phyloP scores from a whole-genome alignment of 805 yeast genomes.

The Suhomyces xylopsoci region DNA sequence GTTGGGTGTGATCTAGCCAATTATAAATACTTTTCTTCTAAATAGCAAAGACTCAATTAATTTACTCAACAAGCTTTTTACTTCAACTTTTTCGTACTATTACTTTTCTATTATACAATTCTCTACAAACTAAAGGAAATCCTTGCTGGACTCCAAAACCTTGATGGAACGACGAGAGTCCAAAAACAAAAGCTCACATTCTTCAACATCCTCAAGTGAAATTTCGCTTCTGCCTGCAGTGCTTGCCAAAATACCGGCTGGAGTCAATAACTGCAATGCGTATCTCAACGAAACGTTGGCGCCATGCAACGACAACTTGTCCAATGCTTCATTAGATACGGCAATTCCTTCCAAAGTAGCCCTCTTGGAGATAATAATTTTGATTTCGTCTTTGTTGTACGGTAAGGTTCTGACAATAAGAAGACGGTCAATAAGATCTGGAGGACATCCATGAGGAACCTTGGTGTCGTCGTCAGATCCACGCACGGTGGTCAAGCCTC shows the following conservation, averaged over 20 bases:
- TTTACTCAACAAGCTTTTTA: no score
- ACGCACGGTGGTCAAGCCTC: constrained; percentile 87
- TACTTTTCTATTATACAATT: neutral
- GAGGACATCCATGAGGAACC: constrained; percentile 96
- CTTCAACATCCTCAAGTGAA: constrained; percentile 69
- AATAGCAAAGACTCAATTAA: no score
- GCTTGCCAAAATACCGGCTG: constrained; percentile 79
- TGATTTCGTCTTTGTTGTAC: constrained; percentile 80
- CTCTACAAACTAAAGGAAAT: constrained; percentile 27
- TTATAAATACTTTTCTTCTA: no score
- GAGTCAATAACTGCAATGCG: constrained; percentile 86
- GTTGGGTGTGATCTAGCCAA: no score
- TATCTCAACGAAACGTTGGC: constrained; percentile 80
- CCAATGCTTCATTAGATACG: constrained; percentile 66
- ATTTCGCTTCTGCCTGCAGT: constrained; percentile 71
- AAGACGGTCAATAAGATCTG: constrained; percentile 88
- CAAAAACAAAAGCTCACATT: constrained; percentile 76
- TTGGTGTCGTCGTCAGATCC: constrained; percentile 81
- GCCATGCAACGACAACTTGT: constrained; percentile 71
- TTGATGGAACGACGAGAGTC: constrained; percentile 81
- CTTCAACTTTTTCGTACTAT: neutral
- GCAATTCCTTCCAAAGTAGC: constrained; percentile 73
- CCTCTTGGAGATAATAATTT: constrained; percentile 77
- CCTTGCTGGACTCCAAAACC: constrained; percentile 52
- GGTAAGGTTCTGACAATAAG: constrained; percentile 90